Percentiles rank a stretch among this genome's conserved stretches.
These are phyloP conservation scores for Metschnikowia gruessii DNA, from an alignment of 805 yeast species.

Conservation along the genomic window DNA sequence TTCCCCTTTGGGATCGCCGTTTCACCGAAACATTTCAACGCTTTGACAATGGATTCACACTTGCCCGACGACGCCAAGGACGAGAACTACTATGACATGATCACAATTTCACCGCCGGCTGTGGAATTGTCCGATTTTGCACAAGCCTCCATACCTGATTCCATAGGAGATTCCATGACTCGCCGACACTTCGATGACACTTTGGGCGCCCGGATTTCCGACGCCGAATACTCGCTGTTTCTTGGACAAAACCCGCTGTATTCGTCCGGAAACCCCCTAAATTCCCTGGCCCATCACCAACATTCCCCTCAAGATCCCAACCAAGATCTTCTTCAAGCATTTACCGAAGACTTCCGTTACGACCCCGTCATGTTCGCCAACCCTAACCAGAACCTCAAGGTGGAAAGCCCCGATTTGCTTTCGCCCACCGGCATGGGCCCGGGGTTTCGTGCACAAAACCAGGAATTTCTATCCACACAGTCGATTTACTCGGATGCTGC, in stretches of 20 bases:
- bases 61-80: constrained; percentile 9
- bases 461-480: constrained; percentile 14
- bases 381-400: constrained; percentile 14
- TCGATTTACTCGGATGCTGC: constrained; percentile 37
- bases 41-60: constrained; percentile 5
- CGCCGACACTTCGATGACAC: not conserved
- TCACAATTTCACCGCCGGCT: constrained; percentile 31
- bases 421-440: constrained; percentile 16
- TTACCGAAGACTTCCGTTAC: not conserved
- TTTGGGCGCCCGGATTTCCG: not conserved
- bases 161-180: not conserved
- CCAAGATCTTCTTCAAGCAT: too few relatives aligned
- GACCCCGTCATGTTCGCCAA: constrained; percentile 13
- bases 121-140: constrained; percentile 9
- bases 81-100: constrained; percentile 30
- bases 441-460: constrained; percentile 12
- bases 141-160: not conserved
- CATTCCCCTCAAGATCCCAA: too few relatives aligned
- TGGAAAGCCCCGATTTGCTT: constrained; percentile 17
- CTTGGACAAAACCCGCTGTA: constrained; percentile 2
- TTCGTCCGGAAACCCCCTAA: not conserved
- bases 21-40: not conserved
- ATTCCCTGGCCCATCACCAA: not conserved
- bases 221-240: constrained; percentile 3
- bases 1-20: not conserved